Evolutionary conservation across 2,329 filamentous ascomycete species (phyloP), one percentile per base, ranked within the genome.

Genomic region (Neonectria hederae): DNA sequence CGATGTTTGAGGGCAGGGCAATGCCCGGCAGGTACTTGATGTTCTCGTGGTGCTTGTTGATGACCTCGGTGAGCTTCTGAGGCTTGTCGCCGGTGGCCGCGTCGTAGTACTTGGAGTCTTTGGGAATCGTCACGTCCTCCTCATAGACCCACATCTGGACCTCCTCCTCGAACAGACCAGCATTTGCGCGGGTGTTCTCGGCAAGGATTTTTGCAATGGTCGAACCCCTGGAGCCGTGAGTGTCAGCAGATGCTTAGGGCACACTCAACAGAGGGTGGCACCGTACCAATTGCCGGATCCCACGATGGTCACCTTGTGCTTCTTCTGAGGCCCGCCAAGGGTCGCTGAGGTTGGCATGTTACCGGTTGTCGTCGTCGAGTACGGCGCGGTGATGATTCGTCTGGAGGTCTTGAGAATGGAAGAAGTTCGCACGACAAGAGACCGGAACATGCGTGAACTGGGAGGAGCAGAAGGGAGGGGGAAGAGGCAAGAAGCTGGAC

Each of bases 131-230:
- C 68, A 97, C 90, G 24, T 97, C 88, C 80, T 99, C 96, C 81
- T 99, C 96, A 77, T 89, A 97, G 75, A 99, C 97, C 96, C 96
- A 99, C 96, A 99, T 98, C 81, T 97, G 93, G 56, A 99, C 94
- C 66, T 93, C 85, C 77, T 90, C 84, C 76, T 98, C 92, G 77
- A 98, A 99, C 48, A 97, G 77, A 30, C 93, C 87, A 10, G 89
- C 86, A 81, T 97, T 85, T 69, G 86, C 89, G 66, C 87, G 88
- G 40, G 93, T 92, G 82, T 97, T 99, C 80, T 99, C 95, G 72
- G 94, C 94, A 56, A 97, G 88, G 67, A 99, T 97, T 83, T 99
- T 99, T 78, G 94, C 90, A 80, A 99, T 97, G 64, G 96, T 97
- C 65, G 94, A 97, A 74, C 96, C 96, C 94, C 92, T 96, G 14